These are phyloP conservation scores for Cyberlindnera xishuangbannaensis DNA, from an alignment of 805 yeast genomes.

Conservation along the genomic window DNA sequence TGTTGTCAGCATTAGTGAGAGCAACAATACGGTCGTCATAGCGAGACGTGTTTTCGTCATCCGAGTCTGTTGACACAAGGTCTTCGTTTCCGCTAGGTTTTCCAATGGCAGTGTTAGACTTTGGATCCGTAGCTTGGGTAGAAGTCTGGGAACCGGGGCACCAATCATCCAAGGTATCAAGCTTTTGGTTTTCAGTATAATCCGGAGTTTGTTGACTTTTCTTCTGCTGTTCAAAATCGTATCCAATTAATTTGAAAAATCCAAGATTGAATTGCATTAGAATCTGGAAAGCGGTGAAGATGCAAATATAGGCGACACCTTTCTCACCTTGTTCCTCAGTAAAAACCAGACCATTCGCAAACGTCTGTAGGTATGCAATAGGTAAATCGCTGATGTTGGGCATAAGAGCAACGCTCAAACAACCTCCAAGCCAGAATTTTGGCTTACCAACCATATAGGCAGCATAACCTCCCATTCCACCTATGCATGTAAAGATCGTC, in stretches of 20 bases:
- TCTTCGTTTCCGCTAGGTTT: background rate
- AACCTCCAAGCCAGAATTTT: slow-evolving; percentile 65
- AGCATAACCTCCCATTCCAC: slow-evolving; percentile 37
- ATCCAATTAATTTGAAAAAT: slow-evolving; percentile 59
- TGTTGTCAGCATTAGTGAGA: background rate
- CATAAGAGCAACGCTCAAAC: slow-evolving; percentile 61
- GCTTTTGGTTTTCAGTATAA: slow-evolving; percentile 1
- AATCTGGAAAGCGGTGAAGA: slow-evolving; percentile 60
- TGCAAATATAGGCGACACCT: slow-evolving; percentile 81
- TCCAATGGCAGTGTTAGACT: background rate
- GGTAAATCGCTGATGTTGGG: slow-evolving; percentile 77
- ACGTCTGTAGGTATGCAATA: slow-evolving; percentile 66
- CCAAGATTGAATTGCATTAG: slow-evolving; percentile 71
- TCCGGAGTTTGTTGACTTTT: slow-evolving; percentile 1
- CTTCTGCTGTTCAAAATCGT: slow-evolving; percentile 40
- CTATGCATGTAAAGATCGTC: slow-evolving; percentile 44
- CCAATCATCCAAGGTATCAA: too few species aligned
- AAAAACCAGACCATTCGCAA: slow-evolving; percentile 45
- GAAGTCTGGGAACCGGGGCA: too few species aligned
- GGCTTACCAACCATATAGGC: slow-evolving; percentile 32
- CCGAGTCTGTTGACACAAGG: background rate
- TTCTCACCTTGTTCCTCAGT: slow-evolving; percentile 52
- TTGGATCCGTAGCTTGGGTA: background rate
- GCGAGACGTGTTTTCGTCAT: background rate
- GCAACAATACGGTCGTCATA: slow-evolving; percentile 1